A percentile compares a stretch with the other conserved stretches of the same genome.
These are phyloP conservation scores for Geoglossum cookeanum DNA, from an alignment of 2,329 filamentous ascomycete species.

Conservation along the genomic window DNA sequence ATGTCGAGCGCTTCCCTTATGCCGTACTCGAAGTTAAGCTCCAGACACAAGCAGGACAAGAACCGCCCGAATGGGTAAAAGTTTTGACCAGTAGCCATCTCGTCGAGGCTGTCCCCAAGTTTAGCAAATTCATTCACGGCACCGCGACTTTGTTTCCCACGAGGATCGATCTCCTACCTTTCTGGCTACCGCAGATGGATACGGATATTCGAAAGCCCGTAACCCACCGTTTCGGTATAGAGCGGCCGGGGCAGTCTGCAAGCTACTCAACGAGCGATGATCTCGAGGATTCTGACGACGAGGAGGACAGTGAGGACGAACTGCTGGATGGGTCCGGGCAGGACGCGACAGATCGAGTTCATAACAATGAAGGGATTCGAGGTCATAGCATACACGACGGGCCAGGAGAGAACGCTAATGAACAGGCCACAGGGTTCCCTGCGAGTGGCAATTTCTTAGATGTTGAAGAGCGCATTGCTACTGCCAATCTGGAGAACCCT, in stretches of 20 bases:
- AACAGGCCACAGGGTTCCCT: constrained; percentile 28
- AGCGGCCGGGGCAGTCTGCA: constrained; percentile 53
- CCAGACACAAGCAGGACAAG: constrained; percentile 86
- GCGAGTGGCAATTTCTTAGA: constrained; percentile 37
- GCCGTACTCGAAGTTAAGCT: constrained; percentile 94
- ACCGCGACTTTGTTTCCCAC: constrained; percentile 72
- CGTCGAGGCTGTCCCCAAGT: constrained; percentile 97
- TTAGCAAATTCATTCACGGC: constrained; percentile 97
- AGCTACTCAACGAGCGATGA: constrained; percentile 62
- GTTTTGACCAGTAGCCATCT: constrained; percentile 85
- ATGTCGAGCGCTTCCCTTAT: constrained; percentile 85
- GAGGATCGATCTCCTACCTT: constrained; percentile 77
- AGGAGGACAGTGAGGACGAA: constrained; percentile 44
- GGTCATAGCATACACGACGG: constrained; percentile 31
- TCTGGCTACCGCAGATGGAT: constrained; percentile 98
- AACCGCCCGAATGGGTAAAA: constrained; percentile 90
- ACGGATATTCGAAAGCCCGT: constrained; percentile 89
- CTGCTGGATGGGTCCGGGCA: constrained; percentile 20
- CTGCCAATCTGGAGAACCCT: constrained; percentile 34
- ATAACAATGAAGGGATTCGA: constrained; percentile 25
- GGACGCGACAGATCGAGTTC: background rate
- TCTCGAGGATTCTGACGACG: constrained; percentile 51
- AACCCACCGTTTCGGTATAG: constrained; percentile 78
- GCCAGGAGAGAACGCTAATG: constrained; percentile 30
- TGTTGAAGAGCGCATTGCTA: constrained; percentile 64